Conservation (phyloP, 345 rosid genomes). For the Populus deltoides region DNA sequence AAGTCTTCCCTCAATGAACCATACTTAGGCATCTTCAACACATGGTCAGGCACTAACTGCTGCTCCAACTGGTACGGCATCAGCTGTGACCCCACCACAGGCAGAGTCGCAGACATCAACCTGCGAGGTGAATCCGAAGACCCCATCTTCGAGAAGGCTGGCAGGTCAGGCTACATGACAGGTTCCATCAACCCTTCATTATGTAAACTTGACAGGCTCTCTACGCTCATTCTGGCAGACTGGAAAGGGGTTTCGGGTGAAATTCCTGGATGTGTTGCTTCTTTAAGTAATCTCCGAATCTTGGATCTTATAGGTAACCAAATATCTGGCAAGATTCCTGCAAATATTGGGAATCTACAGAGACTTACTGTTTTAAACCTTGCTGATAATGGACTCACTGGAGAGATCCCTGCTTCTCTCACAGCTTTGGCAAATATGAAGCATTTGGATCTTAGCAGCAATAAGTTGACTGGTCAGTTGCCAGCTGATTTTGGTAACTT, state of each 20-base stretch:
- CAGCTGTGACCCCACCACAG: conserved; percentile 66
- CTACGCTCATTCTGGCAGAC: conserved; percentile 65
- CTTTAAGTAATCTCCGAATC: conserved; percentile 63
- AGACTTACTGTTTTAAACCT: conserved; percentile 65
- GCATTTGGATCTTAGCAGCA: conserved; percentile 73
- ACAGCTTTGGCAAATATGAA: conserved; percentile 54
- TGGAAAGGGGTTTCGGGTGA: conserved; percentile 81
- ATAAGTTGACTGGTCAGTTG: conserved; percentile 57
- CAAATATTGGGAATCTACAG: conserved; percentile 57
- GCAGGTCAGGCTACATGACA: conserved; percentile 78
- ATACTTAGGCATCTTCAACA: conserved; percentile 63
- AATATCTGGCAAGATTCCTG: conserved; percentile 66
- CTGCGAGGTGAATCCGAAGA: conserved; percentile 97
- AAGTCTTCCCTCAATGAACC: conserved; percentile 67
- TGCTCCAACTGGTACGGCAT: conserved; percentile 77
- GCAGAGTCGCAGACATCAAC: conserved; percentile 66
- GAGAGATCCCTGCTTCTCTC: conserved; percentile 59
- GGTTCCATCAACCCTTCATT: conserved; percentile 74
- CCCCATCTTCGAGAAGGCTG: conserved; percentile 65
- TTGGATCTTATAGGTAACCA: conserved; percentile 77
- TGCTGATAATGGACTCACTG: conserved; percentile 70
- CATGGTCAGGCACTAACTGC: conserved; percentile 70
- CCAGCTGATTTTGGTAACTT: conserved; percentile 68
- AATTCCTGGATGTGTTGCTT: conserved; percentile 59
- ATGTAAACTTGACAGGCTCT: conserved; percentile 64